phyloP scores from a whole-genome alignment of 2,329 filamentous ascomycete species.

The Daldinia sp. region DNA sequence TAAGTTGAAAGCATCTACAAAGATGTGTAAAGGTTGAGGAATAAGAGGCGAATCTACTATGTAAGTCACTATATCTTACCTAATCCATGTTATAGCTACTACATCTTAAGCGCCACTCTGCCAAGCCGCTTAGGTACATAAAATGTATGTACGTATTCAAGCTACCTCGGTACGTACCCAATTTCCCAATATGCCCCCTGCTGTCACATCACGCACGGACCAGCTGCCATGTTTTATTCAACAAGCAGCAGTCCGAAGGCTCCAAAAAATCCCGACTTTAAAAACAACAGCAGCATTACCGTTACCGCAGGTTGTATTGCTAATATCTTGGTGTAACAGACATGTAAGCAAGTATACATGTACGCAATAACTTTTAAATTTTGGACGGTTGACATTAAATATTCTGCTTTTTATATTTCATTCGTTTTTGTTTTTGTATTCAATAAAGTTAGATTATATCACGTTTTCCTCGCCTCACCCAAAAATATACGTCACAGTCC shows the following conservation, averaged over 20 bases:
- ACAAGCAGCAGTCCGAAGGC: slow-evolving; percentile 15
- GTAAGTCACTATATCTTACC: slow-evolving; percentile 6
- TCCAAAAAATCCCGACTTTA: slow-evolving; percentile 20
- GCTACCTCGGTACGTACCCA: slow-evolving; percentile 11
- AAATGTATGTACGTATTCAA: background rate
- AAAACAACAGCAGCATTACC: slow-evolving; percentile 10
- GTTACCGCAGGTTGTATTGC: slow-evolving; percentile 3
- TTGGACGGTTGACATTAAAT: background rate
- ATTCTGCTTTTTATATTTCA: background rate
- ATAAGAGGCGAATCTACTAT: background rate
- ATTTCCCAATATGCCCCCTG: background rate
- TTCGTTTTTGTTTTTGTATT: background rate
- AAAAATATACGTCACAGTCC: slow-evolving; percentile 26
- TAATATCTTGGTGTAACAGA: background rate
- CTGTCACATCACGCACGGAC: background rate
- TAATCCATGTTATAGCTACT: slow-evolving; percentile 5
- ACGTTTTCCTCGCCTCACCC: background rate
- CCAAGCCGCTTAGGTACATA: background rate
- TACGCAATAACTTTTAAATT: background rate
- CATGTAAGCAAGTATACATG: background rate
- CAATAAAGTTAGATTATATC: background rate
- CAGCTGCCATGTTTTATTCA: background rate
- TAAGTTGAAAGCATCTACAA: background rate
- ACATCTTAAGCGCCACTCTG: background rate
- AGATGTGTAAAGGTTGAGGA: background rate